Evolutionary conservation across 2,329 filamentous ascomycete species (phyloP), one percentile per base, ranked within the genome.

Genomic region (Diaporthe humulicola): DNA sequence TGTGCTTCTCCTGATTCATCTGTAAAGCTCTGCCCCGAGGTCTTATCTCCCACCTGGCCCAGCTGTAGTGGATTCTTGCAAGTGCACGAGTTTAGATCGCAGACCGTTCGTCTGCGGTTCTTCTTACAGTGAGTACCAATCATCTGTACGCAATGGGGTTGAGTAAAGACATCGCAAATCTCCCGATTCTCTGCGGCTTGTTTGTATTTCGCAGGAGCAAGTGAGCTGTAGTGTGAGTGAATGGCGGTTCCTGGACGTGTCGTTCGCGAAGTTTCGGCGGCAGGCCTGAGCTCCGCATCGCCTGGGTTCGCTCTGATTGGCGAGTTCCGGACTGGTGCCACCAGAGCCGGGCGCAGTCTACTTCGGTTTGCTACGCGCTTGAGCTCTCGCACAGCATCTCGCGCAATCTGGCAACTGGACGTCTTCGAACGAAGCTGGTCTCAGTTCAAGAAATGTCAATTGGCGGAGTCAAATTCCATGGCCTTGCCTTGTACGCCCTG

Each of bases 81-180:
- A 67, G 61, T 38, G 45, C 61, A 52, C 10, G 12, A 25, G 61
- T 67, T 67, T 33, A 52, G 30, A 33, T 50, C 30, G 25, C 61
- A 67, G 28, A 19, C 45, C n/a, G 14, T 28, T 19, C 8, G 25
- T 19, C 15, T 19, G n/a, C 30, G 30, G 33, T 36, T 40, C 30
- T 10, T 52, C 30, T 6, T 38, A 30, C 14, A 8, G 30, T 54
- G 61, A 30, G 6, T 19, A 3, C 25, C 30, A 52, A 52, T 28
- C 33, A 38, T 17, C 64, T 40, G 33, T 17, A 2, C 19, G 48
- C 33, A 14, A 40, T 22, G 30, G 2, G 33, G 25, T 14, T 14
- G 30, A 50, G 64, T 28, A 19, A 67, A 3, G 45, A 19, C 45
- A 38, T n/a, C n/a, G n/a, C n/a, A n/a, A n/a, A n/a, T 10, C 22